Conservation (phyloP, 2,329 filamentous ascomycete genomes). For the Hypoxylon sp. region DNA sequence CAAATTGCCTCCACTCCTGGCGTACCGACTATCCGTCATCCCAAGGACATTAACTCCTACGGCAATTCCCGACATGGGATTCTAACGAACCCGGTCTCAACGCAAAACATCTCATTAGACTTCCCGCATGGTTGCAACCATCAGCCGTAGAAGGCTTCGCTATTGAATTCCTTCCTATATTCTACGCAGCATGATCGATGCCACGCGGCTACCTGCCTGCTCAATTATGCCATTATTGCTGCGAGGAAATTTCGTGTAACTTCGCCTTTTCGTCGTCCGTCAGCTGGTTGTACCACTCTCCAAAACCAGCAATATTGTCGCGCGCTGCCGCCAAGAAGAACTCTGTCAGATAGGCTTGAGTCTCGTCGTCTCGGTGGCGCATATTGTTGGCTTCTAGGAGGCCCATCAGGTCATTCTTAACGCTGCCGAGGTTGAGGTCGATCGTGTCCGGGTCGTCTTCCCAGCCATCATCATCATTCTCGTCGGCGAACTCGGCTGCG, state of each 20-base stretch:
- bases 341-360: conserved; percentile 84
- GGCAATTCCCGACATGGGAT: neutral
- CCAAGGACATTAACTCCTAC: conserved; percentile 25
- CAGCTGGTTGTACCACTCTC: conserved; percentile 70
- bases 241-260: conserved; percentile 65
- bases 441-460: conserved; percentile 86
- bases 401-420: conserved; percentile 85
- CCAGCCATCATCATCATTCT: conserved; percentile 86
- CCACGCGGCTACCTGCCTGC: conserved; percentile 6
- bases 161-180: neutral
- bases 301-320: conserved; percentile 71
- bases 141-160: neutral
- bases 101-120: neutral
- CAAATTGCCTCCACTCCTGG: conserved; percentile 7
- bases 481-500: conserved; percentile 68
- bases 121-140: conserved; percentile 2
- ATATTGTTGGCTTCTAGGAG: conserved; percentile 73
- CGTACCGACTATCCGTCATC: neutral
- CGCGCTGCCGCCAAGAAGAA: conserved; percentile 78
- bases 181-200: conserved; percentile 1
- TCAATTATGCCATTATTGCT: conserved; percentile 18
- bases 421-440: conserved; percentile 79
- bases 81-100: neutral
- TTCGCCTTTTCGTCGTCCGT: conserved; percentile 71
- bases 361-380: conserved; percentile 89